A percentile compares a stretch with the other conserved stretches of the same genome.
Conservation (phyloP, 1,139 yeast species). For the Meyerozyma elateridarum region DNA sequence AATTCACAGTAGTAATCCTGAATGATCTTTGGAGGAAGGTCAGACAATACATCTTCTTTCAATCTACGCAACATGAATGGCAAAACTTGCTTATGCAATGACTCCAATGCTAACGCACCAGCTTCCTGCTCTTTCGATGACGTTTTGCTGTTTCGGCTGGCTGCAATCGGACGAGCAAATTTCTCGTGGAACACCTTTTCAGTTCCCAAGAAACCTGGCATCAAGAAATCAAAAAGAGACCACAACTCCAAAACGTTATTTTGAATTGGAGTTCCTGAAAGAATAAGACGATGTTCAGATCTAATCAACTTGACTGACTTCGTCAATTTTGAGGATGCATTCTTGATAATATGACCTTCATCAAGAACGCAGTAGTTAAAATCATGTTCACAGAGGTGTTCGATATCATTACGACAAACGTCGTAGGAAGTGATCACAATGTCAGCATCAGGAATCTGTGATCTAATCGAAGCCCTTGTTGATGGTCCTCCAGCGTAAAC, state of each 20-base stretch:
- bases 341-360: conserved; percentile 97
- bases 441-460: conserved; percentile 56
- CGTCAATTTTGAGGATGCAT: conserved; percentile 82
- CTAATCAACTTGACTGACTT: conserved; percentile 76
- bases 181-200: conserved; percentile 93
- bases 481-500: conserved; percentile 93
- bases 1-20: conserved; percentile 97
- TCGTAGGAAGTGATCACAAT: conserved; percentile 94
- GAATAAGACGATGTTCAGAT: conserved; percentile 85
- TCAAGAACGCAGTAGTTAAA: conserved; percentile 95
- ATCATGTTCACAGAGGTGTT: conserved; percentile 52
- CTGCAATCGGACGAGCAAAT: conserved; percentile 96
- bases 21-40: conserved; percentile 95
- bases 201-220: conserved; percentile 98
- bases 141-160: conserved; percentile 84
- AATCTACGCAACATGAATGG: conserved; percentile 95
- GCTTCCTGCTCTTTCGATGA: conserved; percentile 95
- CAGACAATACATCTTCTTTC: conserved; percentile 93
- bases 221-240: conserved; percentile 94
- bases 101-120: conserved; percentile 93
- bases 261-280: conserved; percentile 98
- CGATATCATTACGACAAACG: conserved; percentile 89
- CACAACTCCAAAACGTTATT: conserved; percentile 94
- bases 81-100: conserved; percentile 90
- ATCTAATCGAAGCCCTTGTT: conserved; percentile 55